These are phyloP conservation scores for Stachybotrys chlorohalonatus DNA, from an alignment of 2,329 filamentous ascomycete species.

Conservation along the genomic window DNA sequence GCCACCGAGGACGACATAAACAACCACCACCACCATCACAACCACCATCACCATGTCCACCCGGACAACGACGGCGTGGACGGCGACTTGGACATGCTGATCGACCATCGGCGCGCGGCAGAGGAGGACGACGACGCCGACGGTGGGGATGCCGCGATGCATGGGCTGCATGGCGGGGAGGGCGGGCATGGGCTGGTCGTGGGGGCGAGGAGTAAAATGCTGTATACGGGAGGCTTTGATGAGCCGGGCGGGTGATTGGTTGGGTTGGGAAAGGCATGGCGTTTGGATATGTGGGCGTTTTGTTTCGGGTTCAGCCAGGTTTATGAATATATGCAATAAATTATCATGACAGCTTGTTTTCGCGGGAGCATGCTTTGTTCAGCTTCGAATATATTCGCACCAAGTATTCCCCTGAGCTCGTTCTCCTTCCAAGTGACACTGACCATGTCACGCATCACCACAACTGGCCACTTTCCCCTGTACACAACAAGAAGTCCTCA, in stretches of 20 bases:
- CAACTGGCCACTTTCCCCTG: too few relatives aligned
- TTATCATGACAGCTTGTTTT: too few relatives aligned
- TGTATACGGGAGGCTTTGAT: conserved; percentile 21
- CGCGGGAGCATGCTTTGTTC: too few relatives aligned
- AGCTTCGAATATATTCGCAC: too few relatives aligned
- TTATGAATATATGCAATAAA: too few relatives aligned
- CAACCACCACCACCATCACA: conserved; percentile 5
- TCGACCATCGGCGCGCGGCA: conserved; percentile 35
- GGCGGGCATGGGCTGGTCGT: conserved; percentile 6
- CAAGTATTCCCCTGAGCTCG: too few relatives aligned
- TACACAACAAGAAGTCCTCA: too few relatives aligned
- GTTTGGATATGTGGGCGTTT: neutral
- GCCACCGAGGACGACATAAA: conserved; percentile 32
- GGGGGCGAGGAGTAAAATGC: conserved; percentile 12
- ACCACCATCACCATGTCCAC: conserved; percentile 7
- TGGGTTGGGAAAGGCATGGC: neutral
- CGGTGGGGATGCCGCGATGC: conserved; percentile 9
- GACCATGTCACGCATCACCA: too few relatives aligned
- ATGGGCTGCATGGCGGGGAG: conserved; percentile 7
- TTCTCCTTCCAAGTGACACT: too few relatives aligned
- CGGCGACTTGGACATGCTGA: conserved; percentile 42
- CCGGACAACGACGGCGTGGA: conserved; percentile 34
- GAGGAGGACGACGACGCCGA: conserved; percentile 21
- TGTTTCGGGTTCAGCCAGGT: neutral
- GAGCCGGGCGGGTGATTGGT: conserved; percentile 6